Percentiles rank a stretch among this genome's conserved stretches.
phyloP scores from a whole-genome alignment of 2,329 filamentous ascomycete species.

The Ampelomyces quisqualis region DNA sequence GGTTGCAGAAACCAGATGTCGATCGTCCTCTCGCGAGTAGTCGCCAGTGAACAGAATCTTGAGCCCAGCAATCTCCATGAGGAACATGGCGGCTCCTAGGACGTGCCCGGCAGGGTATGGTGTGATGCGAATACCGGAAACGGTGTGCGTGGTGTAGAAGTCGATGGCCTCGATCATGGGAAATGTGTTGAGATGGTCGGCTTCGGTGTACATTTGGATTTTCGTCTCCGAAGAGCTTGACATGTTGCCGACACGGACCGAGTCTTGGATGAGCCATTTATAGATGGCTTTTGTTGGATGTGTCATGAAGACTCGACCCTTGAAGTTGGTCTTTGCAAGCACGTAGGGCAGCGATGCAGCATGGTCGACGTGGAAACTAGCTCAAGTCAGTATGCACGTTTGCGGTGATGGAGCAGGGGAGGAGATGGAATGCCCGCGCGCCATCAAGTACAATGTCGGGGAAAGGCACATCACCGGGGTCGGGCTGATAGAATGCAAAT shows the following conservation, averaged over 20 bases:
- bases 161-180: conserved; percentile 95
- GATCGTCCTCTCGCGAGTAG: conserved; percentile 92
- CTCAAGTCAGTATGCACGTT: conserved; percentile 19
- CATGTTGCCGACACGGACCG: conserved; percentile 80
- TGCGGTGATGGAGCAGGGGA: conserved; percentile 1
- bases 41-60: conserved; percentile 98
- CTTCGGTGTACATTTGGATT: conserved; percentile 82
- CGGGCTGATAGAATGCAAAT: conserved; percentile 39
- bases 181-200: conserved; percentile 91
- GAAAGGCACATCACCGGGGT: conserved; percentile 40
- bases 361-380: conserved; percentile 96
- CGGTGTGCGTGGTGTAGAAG: conserved; percentile 96
- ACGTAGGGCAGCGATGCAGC: conserved; percentile 98
- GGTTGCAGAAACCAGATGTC: conserved; percentile 90
- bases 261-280: conserved; percentile 98
- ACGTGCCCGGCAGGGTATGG: conserved; percentile 97
- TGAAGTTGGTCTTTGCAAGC: conserved; percentile 96
- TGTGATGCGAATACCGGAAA: conserved; percentile 93
- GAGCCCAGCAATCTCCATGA: conserved; percentile 93
- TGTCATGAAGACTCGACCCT: conserved; percentile 96
- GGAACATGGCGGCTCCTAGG: conserved; percentile 96
- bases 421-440: conserved; percentile 2
- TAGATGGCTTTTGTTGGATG: conserved; percentile 99
- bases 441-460: conserved; percentile 25
- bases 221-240: conserved; percentile 63